phyloP scores from a whole-genome alignment of 371 early-diverging fungal species.

The Mucor piriformis region DNA sequence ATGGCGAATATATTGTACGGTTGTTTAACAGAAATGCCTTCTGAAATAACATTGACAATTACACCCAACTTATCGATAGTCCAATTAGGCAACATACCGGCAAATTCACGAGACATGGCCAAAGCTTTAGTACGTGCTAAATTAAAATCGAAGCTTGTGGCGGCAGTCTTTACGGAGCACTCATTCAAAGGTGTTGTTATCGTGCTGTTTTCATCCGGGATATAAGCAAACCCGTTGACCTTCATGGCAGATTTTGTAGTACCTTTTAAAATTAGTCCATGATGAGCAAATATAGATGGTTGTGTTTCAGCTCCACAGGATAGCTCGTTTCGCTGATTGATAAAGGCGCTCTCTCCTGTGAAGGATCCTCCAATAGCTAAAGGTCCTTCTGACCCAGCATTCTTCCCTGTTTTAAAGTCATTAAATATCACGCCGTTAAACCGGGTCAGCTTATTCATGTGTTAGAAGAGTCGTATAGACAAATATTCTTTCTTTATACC shows the following conservation, averaged over 20 bases:
- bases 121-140: neutral
- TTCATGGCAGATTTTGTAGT: neutral
- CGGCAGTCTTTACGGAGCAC: neutral
- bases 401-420: constrained; percentile 12
- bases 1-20: constrained; percentile 16
- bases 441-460: neutral
- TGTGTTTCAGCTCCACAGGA: neutral
- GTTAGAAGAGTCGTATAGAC: neutral
- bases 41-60: constrained; percentile 8
- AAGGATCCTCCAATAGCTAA: constrained; percentile 17
- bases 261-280: constrained; percentile 15
- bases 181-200: neutral
- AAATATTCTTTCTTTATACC: neutral
- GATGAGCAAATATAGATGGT: neutral
- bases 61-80: constrained; percentile 11
- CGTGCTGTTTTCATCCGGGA: neutral
- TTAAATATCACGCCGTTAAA: constrained; percentile 20
- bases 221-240: constrained; percentile 12
- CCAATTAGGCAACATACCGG: constrained; percentile 18
- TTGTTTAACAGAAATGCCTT: constrained; percentile 7
- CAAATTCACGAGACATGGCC: constrained; percentile 7
- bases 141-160: constrained; percentile 2
- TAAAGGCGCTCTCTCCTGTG: constrained; percentile 3
- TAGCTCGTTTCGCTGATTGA: constrained; percentile 8
- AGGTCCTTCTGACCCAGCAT: constrained; percentile 10